phyloP scores from a whole-genome alignment of 768 basidiomycete species.

The Amyloporia xantha region DNA sequence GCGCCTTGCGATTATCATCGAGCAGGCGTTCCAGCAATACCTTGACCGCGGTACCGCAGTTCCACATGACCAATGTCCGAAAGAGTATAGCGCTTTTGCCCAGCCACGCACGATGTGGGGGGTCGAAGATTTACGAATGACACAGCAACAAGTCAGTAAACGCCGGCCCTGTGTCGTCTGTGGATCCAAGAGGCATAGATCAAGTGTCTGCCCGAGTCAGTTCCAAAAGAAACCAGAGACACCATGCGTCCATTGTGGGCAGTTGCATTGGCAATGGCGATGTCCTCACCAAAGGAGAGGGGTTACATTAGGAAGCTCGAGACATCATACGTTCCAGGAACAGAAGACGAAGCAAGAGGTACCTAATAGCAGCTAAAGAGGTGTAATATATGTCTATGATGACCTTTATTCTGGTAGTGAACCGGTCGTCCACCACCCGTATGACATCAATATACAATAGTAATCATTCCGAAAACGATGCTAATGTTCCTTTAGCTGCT shows the following conservation, averaged over 20 bases:
- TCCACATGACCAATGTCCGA: not conserved
- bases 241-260: not conserved
- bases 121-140: not conserved
- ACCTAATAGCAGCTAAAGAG: too few relatives aligned
- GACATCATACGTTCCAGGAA: too few relatives aligned
- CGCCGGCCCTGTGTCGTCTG: not conserved
- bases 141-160: too few relatives aligned
- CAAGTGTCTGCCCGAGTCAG: not conserved
- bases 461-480: too few relatives aligned
- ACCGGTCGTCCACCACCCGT: too few relatives aligned
- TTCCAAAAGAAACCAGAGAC: not conserved
- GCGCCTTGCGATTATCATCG: slow-evolving; percentile 40
- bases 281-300: not conserved
- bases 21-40: slow-evolving; percentile 17
- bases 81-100: not conserved
- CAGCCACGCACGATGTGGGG: not conserved
- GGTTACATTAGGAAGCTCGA: too few relatives aligned
- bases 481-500: too few relatives aligned
- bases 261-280: not conserved
- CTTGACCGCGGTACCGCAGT: not conserved
- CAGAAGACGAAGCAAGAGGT: too few relatives aligned
- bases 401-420: too few relatives aligned
- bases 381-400: too few relatives aligned
- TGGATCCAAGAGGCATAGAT: not conserved
- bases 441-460: too few relatives aligned